Percentiles rank a stretch among this genome's conserved stretches.
Evolutionary conservation across 345 rosid genomes (phyloP).

Genomic region (Citrus inodora): DNA sequence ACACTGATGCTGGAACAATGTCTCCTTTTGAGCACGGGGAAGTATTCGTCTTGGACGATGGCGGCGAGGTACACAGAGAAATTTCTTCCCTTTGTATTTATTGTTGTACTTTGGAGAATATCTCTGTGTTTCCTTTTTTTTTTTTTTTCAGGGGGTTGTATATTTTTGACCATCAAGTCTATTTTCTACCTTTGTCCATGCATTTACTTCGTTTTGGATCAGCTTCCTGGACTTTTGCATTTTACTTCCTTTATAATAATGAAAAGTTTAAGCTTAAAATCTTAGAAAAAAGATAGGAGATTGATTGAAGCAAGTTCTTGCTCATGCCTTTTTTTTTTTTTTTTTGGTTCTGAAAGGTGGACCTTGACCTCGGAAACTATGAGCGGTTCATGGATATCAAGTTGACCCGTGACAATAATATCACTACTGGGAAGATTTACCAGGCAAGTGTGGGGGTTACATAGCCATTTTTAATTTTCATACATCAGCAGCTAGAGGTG

Average conservation of each 20-base stretch:
- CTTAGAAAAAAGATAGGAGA: not conserved
- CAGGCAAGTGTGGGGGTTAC: constrained; percentile 47
- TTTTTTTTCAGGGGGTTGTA: not conserved
- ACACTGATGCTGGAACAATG: constrained; percentile 98
- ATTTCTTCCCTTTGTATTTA: not conserved
- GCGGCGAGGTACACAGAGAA: constrained; percentile 82
- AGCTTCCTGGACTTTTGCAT: not conserved
- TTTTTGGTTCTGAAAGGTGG: constrained; percentile 56
- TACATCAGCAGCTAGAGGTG: not conserved
- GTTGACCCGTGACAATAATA: constrained; percentile 84
- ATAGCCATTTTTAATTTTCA: not conserved
- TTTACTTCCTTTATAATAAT: too few species aligned
- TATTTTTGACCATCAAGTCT: not conserved
- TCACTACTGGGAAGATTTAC: constrained; percentile 90
- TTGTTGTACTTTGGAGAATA: not conserved
- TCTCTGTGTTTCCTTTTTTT: not conserved
- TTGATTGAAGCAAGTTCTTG: not conserved
- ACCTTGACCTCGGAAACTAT: constrained; percentile 97
- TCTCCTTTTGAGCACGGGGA: constrained; percentile 98
- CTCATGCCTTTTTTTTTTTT: not conserved
- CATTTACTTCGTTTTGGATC: not conserved
- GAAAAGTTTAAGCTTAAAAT: not conserved
- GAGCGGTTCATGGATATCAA: constrained; percentile 88
- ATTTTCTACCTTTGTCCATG: too few species aligned
- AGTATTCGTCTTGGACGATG: constrained; percentile 94